Base-by-base conservation (phyloP, 345 rosid genomes). In the Cardamine occulta region DNA sequence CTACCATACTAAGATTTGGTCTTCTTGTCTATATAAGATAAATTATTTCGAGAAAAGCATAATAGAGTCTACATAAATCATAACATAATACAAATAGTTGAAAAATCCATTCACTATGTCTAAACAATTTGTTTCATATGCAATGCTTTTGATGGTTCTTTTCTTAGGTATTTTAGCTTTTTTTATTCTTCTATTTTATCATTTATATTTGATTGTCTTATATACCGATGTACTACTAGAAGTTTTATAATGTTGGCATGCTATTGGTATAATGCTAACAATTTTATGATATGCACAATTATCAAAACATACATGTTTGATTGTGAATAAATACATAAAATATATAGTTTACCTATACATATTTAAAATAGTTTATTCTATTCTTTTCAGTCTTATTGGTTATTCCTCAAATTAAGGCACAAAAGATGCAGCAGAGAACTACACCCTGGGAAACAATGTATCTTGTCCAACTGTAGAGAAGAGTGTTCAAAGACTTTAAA, bases 341-440 rank as follows among this genome's bases (percentile, higher is more conserved):
- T 34, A 8, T 34, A 34, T 8, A 8, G 9, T 8, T 34, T 34
- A 34, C 15, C 3, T 19, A 19, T 60, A 7, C 17, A 21, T 12
- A 37, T 61, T 4, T 37, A 10, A 26, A 12, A 63, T 24, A 2
- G 5, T 17, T 26, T 26, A 6, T 14, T n/a, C 5, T 12, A 23
- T 62, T 62, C 4, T 37, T 0, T 66, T 51, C 51, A 48, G 67
- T 48, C 7, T 10, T 58, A 17, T 2, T 45, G 60, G 40, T 74
- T 18, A 19, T 58, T 57, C 78, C 66, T 21, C 26, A 47, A 55
- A 37, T 35, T 19, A 62, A 59, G 28, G 79, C 68, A 18, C 62
- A 68, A 21, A 6, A 75, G 79, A 68, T 75, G 74, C 35, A 51
- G 19, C 7, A 51, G 7, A 59, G 74, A 17, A 42, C 3, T 75